Percentiles rank a stretch among this genome's conserved stretches.
These are phyloP conservation scores for Trapa incisa DNA, from an alignment of 345 rosid genomes.

Conservation along the genomic window DNA sequence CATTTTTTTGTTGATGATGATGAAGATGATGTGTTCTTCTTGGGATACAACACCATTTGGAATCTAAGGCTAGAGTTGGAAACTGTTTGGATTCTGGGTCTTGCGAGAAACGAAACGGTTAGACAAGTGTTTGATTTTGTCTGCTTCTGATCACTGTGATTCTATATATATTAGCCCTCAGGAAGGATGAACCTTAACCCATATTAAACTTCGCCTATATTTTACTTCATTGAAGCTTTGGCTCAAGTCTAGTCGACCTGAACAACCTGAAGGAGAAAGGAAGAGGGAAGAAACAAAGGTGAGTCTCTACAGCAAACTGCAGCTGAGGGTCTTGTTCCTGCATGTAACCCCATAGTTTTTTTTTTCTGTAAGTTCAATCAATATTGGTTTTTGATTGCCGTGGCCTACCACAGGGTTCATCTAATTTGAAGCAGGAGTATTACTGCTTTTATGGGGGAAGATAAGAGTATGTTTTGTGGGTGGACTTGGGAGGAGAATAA, in stretches of 20 bases:
- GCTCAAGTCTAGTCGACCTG: neutral
- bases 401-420: neutral
- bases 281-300: neutral
- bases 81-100: constrained; percentile 11
- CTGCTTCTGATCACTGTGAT: constrained; percentile 22
- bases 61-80: constrained; percentile 26
- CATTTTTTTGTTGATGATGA: neutral
- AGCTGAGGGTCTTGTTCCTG: neutral
- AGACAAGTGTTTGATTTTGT: constrained; percentile 20
- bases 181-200: constrained; percentile 2
- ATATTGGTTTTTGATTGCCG: neutral
- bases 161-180: constrained; percentile 17
- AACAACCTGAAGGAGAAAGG: neutral
- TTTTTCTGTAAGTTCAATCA: neutral
- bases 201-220: neutral
- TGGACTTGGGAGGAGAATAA: constrained; percentile 85
- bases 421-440: neutral
- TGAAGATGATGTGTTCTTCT: constrained; percentile 3
- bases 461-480: constrained; percentile 22
- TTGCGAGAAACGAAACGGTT: constrained; percentile 13
- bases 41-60: constrained; percentile 21
- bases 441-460: constrained; percentile 19
- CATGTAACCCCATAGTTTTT: neutral
- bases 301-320: neutral
- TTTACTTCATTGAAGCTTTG: neutral